Percentiles rank a stretch among this genome's conserved stretches.
Evolutionary conservation across 2,329 filamentous ascomycete genomes (phyloP).

Genomic region (Dothideomycetidae sp.): DNA sequence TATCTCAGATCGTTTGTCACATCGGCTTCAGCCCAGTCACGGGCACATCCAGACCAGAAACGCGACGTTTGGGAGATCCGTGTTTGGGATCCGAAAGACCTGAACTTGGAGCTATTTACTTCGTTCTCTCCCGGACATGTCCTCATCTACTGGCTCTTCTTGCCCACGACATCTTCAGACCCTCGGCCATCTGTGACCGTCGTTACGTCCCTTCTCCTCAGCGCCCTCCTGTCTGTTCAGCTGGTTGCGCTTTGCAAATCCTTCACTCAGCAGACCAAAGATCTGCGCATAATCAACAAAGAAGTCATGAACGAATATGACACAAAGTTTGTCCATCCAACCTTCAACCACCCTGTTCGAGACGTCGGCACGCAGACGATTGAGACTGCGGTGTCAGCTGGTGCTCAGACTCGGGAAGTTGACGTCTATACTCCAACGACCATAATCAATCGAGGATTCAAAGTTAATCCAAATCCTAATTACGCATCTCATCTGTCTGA

Average conservation of each 20-base stretch:
- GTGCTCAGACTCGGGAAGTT: slow-evolving; percentile 31
- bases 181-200: slow-evolving; percentile 74
- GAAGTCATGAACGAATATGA: slow-evolving; percentile 94
- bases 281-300: slow-evolving; percentile 69
- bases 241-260: slow-evolving; percentile 57
- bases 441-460: slow-evolving; percentile 60
- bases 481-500: slow-evolving; percentile 40
- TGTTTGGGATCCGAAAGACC: slow-evolving; percentile 83
- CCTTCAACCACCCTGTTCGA: slow-evolving; percentile 65
- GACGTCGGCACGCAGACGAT: slow-evolving; percentile 69
- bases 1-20: slow-evolving; percentile 56
- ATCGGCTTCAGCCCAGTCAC: slow-evolving; percentile 56
- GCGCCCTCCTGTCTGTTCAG: slow-evolving; percentile 60
- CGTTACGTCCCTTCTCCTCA: slow-evolving; percentile 65
- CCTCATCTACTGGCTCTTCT: slow-evolving; percentile 75
- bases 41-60: slow-evolving; percentile 67
- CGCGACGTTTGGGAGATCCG: slow-evolving; percentile 90
- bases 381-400: slow-evolving; percentile 21
- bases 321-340: slow-evolving; percentile 84
- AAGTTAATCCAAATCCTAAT: slow-evolving; percentile 69
- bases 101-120: slow-evolving; percentile 70
- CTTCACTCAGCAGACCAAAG: slow-evolving; percentile 75
- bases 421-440: slow-evolving; percentile 49
- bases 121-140: slow-evolving; percentile 88
- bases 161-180: slow-evolving; percentile 64